Percentiles rank a stretch among this genome's conserved stretches.
phyloP scores from a whole-genome alignment of 495 filamentous ascomycete species.

The Apiosordaria backusii region DNA sequence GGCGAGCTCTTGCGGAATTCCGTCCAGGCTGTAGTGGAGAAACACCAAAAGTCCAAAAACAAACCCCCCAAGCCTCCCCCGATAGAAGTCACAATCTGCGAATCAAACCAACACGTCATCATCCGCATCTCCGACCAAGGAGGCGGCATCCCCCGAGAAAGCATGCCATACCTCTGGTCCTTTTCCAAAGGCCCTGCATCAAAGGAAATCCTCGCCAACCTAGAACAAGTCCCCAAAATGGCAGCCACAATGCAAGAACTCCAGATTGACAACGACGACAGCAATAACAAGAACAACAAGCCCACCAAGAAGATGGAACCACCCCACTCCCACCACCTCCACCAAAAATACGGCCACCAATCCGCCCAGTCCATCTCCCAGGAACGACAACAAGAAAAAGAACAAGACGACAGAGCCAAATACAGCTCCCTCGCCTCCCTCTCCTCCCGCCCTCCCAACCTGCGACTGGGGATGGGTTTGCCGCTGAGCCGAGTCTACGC shows the following conservation, averaged over 20 bases:
- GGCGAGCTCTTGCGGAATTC: conserved; percentile 94
- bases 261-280: conserved; percentile 23
- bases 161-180: conserved; percentile 89
- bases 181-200: conserved; percentile 87
- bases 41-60: conserved; percentile 33
- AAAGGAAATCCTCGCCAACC: conserved; percentile 69
- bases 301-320: not conserved
- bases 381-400: not conserved
- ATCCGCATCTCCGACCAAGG: conserved; percentile 94
- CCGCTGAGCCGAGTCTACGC: conserved; percentile 94
- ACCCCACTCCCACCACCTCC: too few species aligned
- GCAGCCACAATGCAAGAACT: conserved; percentile 94
- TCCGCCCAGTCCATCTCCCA: not conserved
- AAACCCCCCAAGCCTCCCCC: conserved; percentile 57
- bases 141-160: conserved; percentile 80
- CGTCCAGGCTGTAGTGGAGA: conserved; percentile 85
- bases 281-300: not conserved
- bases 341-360: not conserved
- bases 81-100: conserved; percentile 91
- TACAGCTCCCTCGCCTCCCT: conserved; percentile 71
- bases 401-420: conserved; percentile 13
- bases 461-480: conserved; percentile 88
- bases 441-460: conserved; percentile 76
- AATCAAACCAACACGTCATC: conserved; percentile 92
- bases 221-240: conserved; percentile 84